A percentile compares a stretch with the other conserved stretches of the same genome.
These are phyloP conservation scores for Singerocomus rubriflavus DNA, from an alignment of 1,284 basidiomycete genomes.

Conservation along the genomic window DNA sequence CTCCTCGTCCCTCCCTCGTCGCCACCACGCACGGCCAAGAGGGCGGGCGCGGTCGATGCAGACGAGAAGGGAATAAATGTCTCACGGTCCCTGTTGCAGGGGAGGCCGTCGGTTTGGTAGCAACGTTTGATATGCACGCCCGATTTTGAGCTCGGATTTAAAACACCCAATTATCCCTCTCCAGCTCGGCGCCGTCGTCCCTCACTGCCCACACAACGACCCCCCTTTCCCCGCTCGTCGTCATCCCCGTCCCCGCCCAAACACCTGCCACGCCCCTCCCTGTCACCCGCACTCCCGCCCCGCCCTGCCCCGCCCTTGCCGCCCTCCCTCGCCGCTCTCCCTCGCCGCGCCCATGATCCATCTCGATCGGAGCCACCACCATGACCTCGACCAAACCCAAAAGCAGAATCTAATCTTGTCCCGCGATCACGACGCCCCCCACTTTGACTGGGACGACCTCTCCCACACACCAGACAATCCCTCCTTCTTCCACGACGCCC, in stretches of 20 bases:
- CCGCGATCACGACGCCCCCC: conserved; percentile 37
- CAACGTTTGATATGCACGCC: conserved; percentile 34
- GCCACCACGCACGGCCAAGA: not conserved
- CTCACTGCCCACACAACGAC: not conserved
- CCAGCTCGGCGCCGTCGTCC: conserved; percentile 9
- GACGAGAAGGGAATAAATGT: conserved; percentile 25
- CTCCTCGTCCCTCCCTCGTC: conserved; percentile 10
- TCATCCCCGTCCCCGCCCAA: conserved; percentile 2
- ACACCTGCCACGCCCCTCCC: not conserved
- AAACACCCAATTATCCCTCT: conserved; percentile 27
- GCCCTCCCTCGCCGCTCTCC: not conserved
- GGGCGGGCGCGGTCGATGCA: conserved; percentile 1
- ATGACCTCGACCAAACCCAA: conserved; percentile 40
- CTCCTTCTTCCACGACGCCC: conserved; percentile 30
- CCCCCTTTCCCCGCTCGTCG: conserved; percentile 6
- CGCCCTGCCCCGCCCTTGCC: conserved; percentile 2
- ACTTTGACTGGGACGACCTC: conserved; percentile 42
- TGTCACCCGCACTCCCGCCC: not conserved
- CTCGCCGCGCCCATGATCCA: conserved; percentile 46
- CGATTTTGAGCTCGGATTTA: conserved; percentile 34
- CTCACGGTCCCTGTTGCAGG: conserved; percentile 23
- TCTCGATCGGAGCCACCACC: conserved; percentile 54
- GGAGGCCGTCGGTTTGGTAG: conserved; percentile 7
- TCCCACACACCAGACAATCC: conserved; percentile 34
- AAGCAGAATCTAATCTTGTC: conserved; percentile 47